Evolutionary conservation across 2,329 filamentous ascomycete species (phyloP).

Genomic region (Leptographium wingfieldii): DNA sequence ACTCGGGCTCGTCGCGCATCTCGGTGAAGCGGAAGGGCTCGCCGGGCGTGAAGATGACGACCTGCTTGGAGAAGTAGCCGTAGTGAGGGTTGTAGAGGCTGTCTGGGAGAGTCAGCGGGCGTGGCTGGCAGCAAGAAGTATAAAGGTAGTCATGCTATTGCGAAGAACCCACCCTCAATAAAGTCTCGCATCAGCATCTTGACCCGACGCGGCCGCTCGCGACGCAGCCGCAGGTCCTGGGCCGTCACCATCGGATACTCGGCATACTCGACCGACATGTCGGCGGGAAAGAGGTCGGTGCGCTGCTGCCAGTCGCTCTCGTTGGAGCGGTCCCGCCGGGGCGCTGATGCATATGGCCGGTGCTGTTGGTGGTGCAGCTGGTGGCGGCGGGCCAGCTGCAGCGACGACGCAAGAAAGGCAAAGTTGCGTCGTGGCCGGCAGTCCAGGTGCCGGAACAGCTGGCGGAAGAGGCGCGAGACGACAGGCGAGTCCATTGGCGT

Average conservation of each 20-base stretch:
- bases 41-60: conserved; percentile 87
- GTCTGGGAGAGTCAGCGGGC: conserved; percentile 39
- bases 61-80: conserved; percentile 93
- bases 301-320: conserved; percentile 81
- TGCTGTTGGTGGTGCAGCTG: conserved; percentile 17
- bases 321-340: conserved; percentile 19
- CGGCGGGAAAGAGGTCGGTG: conserved; percentile 57
- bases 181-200: conserved; percentile 98
- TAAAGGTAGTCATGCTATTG: no score
- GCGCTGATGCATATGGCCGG: conserved; percentile 13
- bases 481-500: conserved; percentile 11
- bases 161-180: conserved; percentile 61
- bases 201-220: conserved; percentile 68
- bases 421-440: conserved; percentile 42
- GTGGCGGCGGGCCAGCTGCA: conserved; percentile 24
- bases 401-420: conserved; percentile 22
- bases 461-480: conserved; percentile 58
- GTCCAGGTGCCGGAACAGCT: conserved; percentile 66
- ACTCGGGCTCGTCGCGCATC: conserved; percentile 74
- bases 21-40: conserved; percentile 79
- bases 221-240: conserved; percentile 58
- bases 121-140: no score
- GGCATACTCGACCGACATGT: conserved; percentile 69
- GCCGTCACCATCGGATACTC: conserved; percentile 76
- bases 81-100: conserved; percentile 90